A percentile compares a stretch with the other conserved stretches of the same genome.
Evolutionary conservation across 208 protist genomes (phyloP).

Genomic region (Herpetomonas samuelpessoai): DNA sequence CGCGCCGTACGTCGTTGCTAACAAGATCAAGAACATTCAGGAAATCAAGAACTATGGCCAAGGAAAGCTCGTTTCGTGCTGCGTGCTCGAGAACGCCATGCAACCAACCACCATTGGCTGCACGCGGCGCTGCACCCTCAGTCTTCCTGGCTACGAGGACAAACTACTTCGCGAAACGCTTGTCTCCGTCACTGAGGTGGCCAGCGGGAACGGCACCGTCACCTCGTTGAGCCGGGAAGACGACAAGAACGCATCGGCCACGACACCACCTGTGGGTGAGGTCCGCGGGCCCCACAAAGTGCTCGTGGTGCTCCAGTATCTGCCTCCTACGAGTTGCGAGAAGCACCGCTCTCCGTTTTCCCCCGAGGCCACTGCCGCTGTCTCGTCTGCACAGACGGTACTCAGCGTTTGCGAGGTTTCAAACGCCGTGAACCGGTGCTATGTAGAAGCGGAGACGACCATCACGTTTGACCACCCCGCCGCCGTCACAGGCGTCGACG

Average conservation of each 20-base stretch:
- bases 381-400: constrained; percentile 16
- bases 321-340: constrained; percentile 27
- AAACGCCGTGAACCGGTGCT: constrained; percentile 44
- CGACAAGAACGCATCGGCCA: no score
- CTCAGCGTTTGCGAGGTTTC: constrained; percentile 34
- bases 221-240: no score
- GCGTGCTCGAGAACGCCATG: constrained; percentile 37
- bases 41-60: constrained; percentile 35
- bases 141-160: constrained; percentile 17
- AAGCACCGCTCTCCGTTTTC: constrained; percentile 42
- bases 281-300: constrained; percentile 25
- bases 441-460: constrained; percentile 31
- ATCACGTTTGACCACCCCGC: constrained; percentile 16
- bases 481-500: neutral
- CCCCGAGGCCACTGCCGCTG: constrained; percentile 11
- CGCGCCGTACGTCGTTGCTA: constrained; percentile 20
- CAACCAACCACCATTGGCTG: constrained; percentile 13
- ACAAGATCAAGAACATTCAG: constrained; percentile 27
- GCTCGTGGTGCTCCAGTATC: constrained; percentile 32
- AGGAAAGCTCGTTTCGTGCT: constrained; percentile 26
- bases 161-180: constrained; percentile 44
- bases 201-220: no score
- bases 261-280: no score
- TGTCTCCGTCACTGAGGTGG: constrained; percentile 5
- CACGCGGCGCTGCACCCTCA: constrained; percentile 36